Base-by-base conservation (phyloP, 2,329 filamentous ascomycete species). In the Sporothrix protearum region DNA sequence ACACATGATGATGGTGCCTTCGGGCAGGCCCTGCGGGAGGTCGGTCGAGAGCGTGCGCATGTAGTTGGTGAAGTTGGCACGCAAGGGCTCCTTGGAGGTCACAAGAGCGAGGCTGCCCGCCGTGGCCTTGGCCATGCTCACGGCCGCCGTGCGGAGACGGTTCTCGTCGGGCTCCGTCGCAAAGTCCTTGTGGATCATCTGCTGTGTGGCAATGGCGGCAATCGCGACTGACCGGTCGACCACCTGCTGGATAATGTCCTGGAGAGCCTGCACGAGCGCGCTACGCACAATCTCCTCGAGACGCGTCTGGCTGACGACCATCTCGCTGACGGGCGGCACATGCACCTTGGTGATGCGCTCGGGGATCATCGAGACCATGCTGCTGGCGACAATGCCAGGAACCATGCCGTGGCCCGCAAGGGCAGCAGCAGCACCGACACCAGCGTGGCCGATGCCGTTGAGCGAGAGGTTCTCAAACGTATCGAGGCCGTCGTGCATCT, bases 171-270 rank as follows among this genome's bases (percentile, higher is more conserved):
- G 89, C 78, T 99, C 96, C 70, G 94, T 96, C 0, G 93, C 92
- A 78, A 98, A 99, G 79, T 99, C 96, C 79, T 99, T 99, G 76
- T 92, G 90, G 55, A 99, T 92, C 81, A 99, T 92, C 80, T 98
- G 94, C 73, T 94, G 92, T 0, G 96, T 97, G 2, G 95, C 97
- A 73, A 99, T 98, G 1, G 95, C 95, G 61, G 96, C 96, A 79
- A 99, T 99, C 0, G 96, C 98, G 51, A 99, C 95, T 1, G 96
- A 99, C 70, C 96, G 89, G 80, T 99, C 96, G 16, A 99, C 96
- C 1, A 99, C 96, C 30, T 96, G 96, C 69, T 95, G 93, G 73
- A 99, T 98, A 71, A 99, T 99, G 78, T 99, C 96, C 73, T 93
- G 91, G 55, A 99, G 91, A 42, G 96, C 95, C 73, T 94, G 91